Percentiles rank a stretch among this genome's conserved stretches.
phyloP scores from a whole-genome alignment of 306 rosid species.

The Vicia villosa region DNA sequence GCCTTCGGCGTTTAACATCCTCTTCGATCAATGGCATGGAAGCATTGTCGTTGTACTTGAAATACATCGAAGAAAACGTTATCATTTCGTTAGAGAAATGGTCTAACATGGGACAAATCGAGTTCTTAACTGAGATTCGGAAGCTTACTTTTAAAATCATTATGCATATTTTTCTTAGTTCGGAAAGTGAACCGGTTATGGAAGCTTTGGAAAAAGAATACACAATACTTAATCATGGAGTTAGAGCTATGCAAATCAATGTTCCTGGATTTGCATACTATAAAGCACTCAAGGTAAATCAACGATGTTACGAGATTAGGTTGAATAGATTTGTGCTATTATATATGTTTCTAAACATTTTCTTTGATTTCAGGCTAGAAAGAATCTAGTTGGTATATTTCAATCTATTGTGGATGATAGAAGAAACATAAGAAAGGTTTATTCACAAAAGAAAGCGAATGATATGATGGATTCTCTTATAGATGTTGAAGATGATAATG shows the following conservation, averaged over 20 bases:
- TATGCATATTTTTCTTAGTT: constrained; percentile 80
- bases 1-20: constrained; percentile 76
- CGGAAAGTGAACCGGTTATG: constrained; percentile 67
- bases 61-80: constrained; percentile 62
- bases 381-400: constrained; percentile 60
- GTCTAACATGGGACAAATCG: constrained; percentile 64
- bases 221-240: constrained; percentile 71
- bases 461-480: constrained; percentile 93
- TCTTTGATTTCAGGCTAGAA: constrained; percentile 63
- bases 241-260: constrained; percentile 84
- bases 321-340: not conserved
- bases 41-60: constrained; percentile 62
- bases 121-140: constrained; percentile 66
- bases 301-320: not conserved
- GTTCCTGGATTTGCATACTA: constrained; percentile 90
- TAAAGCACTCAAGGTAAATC: constrained; percentile 70
- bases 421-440: constrained; percentile 41
- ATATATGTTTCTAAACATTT: not conserved
- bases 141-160: constrained; percentile 80
- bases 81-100: constrained; percentile 67
- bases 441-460: constrained; percentile 28
- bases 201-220: constrained; percentile 79
- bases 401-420: constrained; percentile 68
- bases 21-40: constrained; percentile 86
- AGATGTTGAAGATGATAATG: constrained; percentile 76